Evolutionary conservation across 768 basidiomycete genomes (phyloP), one percentile per base, ranked within the genome.

Genomic region (Amanita rubescens): DNA sequence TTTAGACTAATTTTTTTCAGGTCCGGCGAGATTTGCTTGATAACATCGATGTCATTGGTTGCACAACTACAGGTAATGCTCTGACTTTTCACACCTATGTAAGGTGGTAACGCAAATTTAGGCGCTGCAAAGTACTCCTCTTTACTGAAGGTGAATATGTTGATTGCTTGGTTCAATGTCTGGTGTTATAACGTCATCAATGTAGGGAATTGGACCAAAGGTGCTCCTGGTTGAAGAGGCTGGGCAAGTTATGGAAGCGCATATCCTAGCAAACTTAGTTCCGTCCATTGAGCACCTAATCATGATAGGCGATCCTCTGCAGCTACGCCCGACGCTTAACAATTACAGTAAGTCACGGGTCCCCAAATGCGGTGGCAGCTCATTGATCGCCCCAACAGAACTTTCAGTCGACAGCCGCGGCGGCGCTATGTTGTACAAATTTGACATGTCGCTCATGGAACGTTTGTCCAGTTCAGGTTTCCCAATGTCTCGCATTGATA

Each of bases 181-280:
- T 55, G 12, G 42, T 15, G 41, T n/a, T 38, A 27, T 58, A 17
- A 58, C 32, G 1, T 14, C 12, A 11, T 30, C 52, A 11, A 9
- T 32, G 3, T 49, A 87, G 84, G 77, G 78, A 12, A 61, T 88
- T 5, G 68, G 62, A 4, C 87, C 87, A 0, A 75, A 73, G 30
- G 77, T 88, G 0, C 62, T 89, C 44, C 67, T 90, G 45, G 83
- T 90, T 0, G 87, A 91, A 64, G 89, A 90, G 62, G 88, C 89
- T 0, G 89, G 88, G 0, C 88, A 91, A 66, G 85, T 90, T 1
- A 73, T 90, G 25, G 88, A 90, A 66, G 84, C 88, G 3, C 88
- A 90, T 57, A 74, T 90, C 14, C 64, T 90, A 5, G 78, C 77
- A 2, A 78, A 75, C 34, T 70, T 89, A 1, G 85, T 86, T 2